Conservation (phyloP, 345 rosid genomes). For the rapeseed (Brassica napus) region DNA sequence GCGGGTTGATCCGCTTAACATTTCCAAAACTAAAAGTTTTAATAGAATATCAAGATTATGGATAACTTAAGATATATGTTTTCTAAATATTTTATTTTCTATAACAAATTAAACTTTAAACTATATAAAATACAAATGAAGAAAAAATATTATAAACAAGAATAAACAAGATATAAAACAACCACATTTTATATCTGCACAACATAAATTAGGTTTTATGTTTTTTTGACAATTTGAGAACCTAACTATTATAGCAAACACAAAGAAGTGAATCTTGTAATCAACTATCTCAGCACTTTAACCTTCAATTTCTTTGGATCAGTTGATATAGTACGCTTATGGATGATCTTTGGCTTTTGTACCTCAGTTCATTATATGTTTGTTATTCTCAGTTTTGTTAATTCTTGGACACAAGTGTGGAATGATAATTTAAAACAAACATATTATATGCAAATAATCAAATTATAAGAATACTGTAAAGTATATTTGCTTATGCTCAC, state of each 20-base stretch:
- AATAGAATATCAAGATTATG: not conserved
- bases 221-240: too few species aligned
- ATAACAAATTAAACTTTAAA: too few species aligned
- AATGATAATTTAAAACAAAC: too few species aligned
- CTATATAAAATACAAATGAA: not conserved
- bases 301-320: not conserved
- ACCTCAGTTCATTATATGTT: not conserved
- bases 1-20: too few species aligned
- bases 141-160: too few species aligned
- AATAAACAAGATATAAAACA: too few species aligned
- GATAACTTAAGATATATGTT: not conserved
- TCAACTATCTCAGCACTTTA: not conserved
- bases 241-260: too few species aligned
- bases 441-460: not conserved
- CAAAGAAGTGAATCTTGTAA: not conserved
- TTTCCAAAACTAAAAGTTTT: too few species aligned
- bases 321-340: not conserved
- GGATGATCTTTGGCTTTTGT: not conserved
- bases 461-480: not conserved
- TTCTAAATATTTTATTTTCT: not conserved
- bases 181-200: not conserved
- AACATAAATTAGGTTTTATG: too few species aligned
- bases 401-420: too few species aligned
- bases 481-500: not conserved
- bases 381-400: too few species aligned